A percentile compares a stretch with the other conserved stretches of the same genome.
These are phyloP conservation scores for Tuber microsphaerosporum DNA, from an alignment of 495 filamentous ascomycete genomes.

Conservation along the genomic window DNA sequence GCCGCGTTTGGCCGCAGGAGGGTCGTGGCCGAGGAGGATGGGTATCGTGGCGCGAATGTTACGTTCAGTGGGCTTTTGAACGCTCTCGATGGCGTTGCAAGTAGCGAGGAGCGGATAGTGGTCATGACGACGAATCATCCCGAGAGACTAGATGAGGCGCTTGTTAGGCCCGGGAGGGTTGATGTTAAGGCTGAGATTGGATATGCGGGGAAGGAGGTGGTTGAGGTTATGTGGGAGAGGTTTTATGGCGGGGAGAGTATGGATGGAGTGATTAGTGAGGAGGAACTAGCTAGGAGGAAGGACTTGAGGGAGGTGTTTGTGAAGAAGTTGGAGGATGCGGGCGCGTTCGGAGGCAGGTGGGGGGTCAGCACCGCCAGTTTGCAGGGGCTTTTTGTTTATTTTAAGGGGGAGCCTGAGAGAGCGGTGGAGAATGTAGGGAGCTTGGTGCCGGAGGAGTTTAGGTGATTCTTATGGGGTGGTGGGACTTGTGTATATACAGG, in stretches of 20 bases:
- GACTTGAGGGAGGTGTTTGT: conserved; percentile 53
- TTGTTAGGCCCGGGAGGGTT: conserved; percentile 84
- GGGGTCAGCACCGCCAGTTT: conserved; percentile 78
- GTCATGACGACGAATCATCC: conserved; percentile 95
- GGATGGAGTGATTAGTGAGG: conserved; percentile 51
- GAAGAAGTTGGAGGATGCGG: conserved; percentile 47
- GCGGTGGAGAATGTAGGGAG: conserved; percentile 73
- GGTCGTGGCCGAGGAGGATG: conserved; percentile 64
- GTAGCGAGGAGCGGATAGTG: conserved; percentile 84
- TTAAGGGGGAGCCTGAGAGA: conserved; percentile 80
- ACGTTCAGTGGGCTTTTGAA: conserved; percentile 93
- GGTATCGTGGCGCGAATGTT: conserved; percentile 82
- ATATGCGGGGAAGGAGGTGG: conserved; percentile 77
- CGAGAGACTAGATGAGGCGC: conserved; percentile 75
- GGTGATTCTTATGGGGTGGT: neutral
- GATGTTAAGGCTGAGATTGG: conserved; percentile 89
- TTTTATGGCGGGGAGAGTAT: conserved; percentile 82
- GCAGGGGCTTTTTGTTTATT: conserved; percentile 88
- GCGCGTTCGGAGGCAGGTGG: conserved; percentile 44
- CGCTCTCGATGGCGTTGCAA: conserved; percentile 89
- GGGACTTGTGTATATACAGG: neutral
- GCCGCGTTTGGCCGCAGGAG: conserved; percentile 70
- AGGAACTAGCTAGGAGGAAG: conserved; percentile 49
- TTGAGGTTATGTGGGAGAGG: conserved; percentile 80
- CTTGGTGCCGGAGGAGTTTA: conserved; percentile 48